Conservation (phyloP, 2,329 filamentous ascomycete species). For the Cytospora piceae region DNA sequence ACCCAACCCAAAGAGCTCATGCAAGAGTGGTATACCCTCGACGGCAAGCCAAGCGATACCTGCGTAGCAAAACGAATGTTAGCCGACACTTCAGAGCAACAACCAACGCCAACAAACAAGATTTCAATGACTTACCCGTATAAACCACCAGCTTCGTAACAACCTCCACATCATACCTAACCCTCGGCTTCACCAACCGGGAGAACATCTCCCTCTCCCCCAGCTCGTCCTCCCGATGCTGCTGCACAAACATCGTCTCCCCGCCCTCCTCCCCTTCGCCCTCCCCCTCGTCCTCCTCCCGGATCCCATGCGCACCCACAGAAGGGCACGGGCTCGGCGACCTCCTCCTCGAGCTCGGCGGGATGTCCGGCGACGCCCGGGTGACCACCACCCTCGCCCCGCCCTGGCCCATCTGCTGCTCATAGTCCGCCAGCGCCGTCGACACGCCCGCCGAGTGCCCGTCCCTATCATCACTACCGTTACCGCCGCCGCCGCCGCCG, state of each 20-base stretch:
- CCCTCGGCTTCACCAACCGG: slow-evolving; percentile 80
- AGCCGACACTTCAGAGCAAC: background rate
- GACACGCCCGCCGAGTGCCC: slow-evolving; percentile 40
- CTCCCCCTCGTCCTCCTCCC: slow-evolving; percentile 35
- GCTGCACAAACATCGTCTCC: slow-evolving; percentile 30
- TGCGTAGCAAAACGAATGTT: slow-evolving; percentile 38
- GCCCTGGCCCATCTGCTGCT: slow-evolving; percentile 75
- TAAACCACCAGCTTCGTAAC: slow-evolving; percentile 97
- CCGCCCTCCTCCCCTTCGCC: slow-evolving; percentile 41
- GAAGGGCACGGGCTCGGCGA: slow-evolving; percentile 32
- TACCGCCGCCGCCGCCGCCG: slow-evolving; percentile 22
- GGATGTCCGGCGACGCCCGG: slow-evolving; percentile 33
- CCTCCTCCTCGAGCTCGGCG: background rate
- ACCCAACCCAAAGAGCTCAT: slow-evolving; percentile 62
- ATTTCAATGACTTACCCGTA: slow-evolving; percentile 63
- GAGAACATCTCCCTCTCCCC: slow-evolving; percentile 83
- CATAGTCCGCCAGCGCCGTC: slow-evolving; percentile 63
- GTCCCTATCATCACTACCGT: slow-evolving; percentile 49
- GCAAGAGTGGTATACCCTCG: slow-evolving; percentile 73
- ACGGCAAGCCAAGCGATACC: slow-evolving; percentile 84
- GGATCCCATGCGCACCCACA: slow-evolving; percentile 25
- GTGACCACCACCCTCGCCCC: slow-evolving; percentile 43
- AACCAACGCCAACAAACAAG: background rate
- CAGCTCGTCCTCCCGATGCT: slow-evolving; percentile 52
- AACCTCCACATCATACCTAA: slow-evolving; percentile 97